Conservation (phyloP, 1,284 basidiomycete genomes). For the Anthracocystis setariae region DNA sequence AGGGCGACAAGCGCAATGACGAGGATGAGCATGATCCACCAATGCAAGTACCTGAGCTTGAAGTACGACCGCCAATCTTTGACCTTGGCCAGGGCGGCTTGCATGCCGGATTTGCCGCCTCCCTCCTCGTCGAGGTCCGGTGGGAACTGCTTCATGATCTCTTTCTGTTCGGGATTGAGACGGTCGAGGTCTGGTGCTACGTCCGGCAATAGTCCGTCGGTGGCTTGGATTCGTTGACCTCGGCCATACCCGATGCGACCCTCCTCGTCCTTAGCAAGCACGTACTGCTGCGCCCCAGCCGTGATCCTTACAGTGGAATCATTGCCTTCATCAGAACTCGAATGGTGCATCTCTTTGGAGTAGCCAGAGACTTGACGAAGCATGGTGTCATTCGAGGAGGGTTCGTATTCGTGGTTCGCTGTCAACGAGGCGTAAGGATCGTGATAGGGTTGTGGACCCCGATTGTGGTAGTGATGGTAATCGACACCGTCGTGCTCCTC, state of each 20-base stretch:
- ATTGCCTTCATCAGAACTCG: conserved; percentile 15
- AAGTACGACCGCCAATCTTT: conserved; percentile 54
- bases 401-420: conserved; percentile 3
- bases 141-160: conserved; percentile 59
- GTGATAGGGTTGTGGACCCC: conserved; percentile 19
- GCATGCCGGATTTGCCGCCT: conserved; percentile 37
- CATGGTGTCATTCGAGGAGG: conserved; percentile 17
- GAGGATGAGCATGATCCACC: conserved; percentile 68
- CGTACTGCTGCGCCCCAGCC: conserved; percentile 15
- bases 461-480: conserved; percentile 25
- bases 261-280: conserved; percentile 20
- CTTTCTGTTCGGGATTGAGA: conserved; percentile 49
- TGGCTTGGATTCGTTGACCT: conserved; percentile 23
- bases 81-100: conserved; percentile 27
- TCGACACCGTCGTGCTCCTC: conserved; percentile 23
- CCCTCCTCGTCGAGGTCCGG: conserved; percentile 58
- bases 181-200: conserved; percentile 35
- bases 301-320: conserved; percentile 9
- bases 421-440: conserved; percentile 31
- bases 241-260: conserved; percentile 24
- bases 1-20: conserved; percentile 72
- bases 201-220: conserved; percentile 47
- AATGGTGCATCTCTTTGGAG: conserved; percentile 12
- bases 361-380: conserved; percentile 3
- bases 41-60: conserved; percentile 68